These are phyloP conservation scores for Fusarium clavum DNA, from an alignment of 2,329 filamentous ascomycete genomes.

Conservation along the genomic window DNA sequence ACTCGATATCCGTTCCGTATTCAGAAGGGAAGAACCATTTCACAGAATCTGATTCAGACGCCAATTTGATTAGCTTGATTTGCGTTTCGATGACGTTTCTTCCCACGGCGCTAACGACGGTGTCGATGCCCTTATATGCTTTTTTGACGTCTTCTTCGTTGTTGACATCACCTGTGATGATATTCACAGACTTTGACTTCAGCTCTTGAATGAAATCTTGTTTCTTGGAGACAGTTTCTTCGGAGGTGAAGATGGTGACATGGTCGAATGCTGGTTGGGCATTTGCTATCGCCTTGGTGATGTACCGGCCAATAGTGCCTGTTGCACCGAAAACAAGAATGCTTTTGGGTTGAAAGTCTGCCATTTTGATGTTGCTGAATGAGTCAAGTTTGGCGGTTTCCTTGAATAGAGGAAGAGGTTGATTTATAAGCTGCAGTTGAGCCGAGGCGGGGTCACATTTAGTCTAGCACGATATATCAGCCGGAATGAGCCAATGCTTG, in stretches of 20 bases:
- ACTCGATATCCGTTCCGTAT: slow-evolving; percentile 74
- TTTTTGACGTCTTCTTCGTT: slow-evolving; percentile 59
- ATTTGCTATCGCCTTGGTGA: slow-evolving; percentile 52
- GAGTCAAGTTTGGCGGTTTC: neutral
- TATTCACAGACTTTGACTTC: slow-evolving; percentile 37
- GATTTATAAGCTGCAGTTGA: slow-evolving; percentile 15
- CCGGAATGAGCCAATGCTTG: neutral
- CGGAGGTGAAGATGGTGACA: slow-evolving; percentile 52
- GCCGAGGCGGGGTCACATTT: slow-evolving; percentile 19
- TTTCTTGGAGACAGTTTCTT: slow-evolving; percentile 34
- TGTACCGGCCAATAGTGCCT: slow-evolving; percentile 56
- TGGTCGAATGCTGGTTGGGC: slow-evolving; percentile 51
- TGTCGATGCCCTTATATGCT: slow-evolving; percentile 72
- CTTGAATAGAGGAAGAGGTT: neutral
- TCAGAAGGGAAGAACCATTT: slow-evolving; percentile 76
- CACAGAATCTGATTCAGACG: slow-evolving; percentile 64
- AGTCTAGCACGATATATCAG: slow-evolving; percentile 15
- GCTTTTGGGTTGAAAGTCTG: slow-evolving; percentile 33
- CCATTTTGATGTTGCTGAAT: slow-evolving; percentile 21
- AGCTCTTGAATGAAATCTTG: slow-evolving; percentile 33
- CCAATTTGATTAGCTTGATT: slow-evolving; percentile 69
- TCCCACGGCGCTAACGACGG: slow-evolving; percentile 73
- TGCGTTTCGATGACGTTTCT: slow-evolving; percentile 71
- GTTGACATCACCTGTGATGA: slow-evolving; percentile 54
- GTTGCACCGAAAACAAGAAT: slow-evolving; percentile 54